Conservation (phyloP, 768 basidiomycete species). For the Auriscalpium vulgare region DNA sequence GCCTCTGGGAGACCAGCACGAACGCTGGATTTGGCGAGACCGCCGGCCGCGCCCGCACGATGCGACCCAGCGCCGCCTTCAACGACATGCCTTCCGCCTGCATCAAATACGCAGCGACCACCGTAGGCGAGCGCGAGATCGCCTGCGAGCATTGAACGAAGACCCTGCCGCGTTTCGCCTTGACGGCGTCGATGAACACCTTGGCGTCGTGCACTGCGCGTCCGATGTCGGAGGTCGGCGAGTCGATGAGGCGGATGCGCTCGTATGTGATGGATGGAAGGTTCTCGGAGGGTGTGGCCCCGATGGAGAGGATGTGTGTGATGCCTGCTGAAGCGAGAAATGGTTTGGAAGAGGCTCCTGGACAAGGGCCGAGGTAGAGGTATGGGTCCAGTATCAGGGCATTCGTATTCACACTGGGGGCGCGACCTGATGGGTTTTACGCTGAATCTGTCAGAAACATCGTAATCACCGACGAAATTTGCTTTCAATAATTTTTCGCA, state of each 20-base stretch:
- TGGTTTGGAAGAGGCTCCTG: conserved; percentile 27
- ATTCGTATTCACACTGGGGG: too few species aligned
- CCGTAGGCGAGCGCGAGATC: conserved; percentile 37
- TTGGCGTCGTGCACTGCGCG: conserved; percentile 22
- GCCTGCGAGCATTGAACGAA: conserved; percentile 39
- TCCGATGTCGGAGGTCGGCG: conserved; percentile 22
- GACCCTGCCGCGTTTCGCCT: conserved; percentile 22
- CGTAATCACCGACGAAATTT: too few species aligned
- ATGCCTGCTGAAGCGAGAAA: conserved; percentile 30
- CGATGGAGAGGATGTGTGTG: conserved; percentile 35
- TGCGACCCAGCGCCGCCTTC: conserved; percentile 28
- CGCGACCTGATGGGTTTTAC: too few species aligned
- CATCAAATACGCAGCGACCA: conserved; percentile 37
- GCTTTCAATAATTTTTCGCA: too few species aligned
- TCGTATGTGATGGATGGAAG: conserved; percentile 29
- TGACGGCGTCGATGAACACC: conserved; percentile 23
- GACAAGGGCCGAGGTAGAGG: conserved; percentile 35
- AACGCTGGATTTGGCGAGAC: conserved; percentile 37
- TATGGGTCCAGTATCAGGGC: conserved; percentile 15
- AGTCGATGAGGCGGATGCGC: conserved; percentile 32
- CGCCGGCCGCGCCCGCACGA: conserved; percentile 28
- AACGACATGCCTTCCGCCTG: conserved; percentile 27
- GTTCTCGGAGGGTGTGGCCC: conserved; percentile 23
- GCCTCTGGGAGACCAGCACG: too few species aligned
- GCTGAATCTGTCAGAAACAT: too few species aligned